phyloP scores from a whole-genome alignment of 75 land plant genomes.

The Larix kaempferi region DNA sequence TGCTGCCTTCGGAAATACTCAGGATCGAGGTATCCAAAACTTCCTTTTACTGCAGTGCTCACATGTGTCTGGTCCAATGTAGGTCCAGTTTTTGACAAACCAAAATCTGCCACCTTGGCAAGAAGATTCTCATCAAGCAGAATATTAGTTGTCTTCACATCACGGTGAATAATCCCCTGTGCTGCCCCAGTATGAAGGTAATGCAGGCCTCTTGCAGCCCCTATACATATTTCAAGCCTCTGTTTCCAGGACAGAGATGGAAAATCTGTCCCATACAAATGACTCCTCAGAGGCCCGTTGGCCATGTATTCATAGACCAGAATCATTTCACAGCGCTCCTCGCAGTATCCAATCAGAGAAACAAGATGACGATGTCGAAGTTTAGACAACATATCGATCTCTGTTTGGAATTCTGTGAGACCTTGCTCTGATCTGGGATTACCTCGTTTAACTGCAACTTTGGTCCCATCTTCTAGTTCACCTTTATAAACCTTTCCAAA shows the following conservation, averaged over 20 bases:
- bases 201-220: conserved; percentile 83
- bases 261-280: conserved; percentile 70
- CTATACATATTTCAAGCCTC: conserved; percentile 87
- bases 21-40: conserved; percentile 55
- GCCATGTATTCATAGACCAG: conserved; percentile 96
- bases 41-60: conserved; percentile 64
- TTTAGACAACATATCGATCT: conserved; percentile 77
- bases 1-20: conserved; percentile 56
- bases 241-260: conserved; percentile 73
- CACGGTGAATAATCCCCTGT: conserved; percentile 54
- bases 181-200: conserved; percentile 88
- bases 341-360: conserved; percentile 86
- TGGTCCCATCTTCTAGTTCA: conserved; percentile 56
- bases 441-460: conserved; percentile 77
- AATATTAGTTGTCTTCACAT: conserved; percentile 53
- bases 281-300: conserved; percentile 78
- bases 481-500: conserved; percentile 86
- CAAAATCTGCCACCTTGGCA: conserved; percentile 51
- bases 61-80: conserved; percentile 53
- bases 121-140: conserved; percentile 39
- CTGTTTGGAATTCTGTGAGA: conserved; percentile 73
- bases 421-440: conserved; percentile 70
- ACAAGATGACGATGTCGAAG: conserved; percentile 88
- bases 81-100: conserved; percentile 48
- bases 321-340: conserved; percentile 69